phyloP scores from a whole-genome alignment of 805 yeast species.

The Metschnikowia anglica region DNA sequence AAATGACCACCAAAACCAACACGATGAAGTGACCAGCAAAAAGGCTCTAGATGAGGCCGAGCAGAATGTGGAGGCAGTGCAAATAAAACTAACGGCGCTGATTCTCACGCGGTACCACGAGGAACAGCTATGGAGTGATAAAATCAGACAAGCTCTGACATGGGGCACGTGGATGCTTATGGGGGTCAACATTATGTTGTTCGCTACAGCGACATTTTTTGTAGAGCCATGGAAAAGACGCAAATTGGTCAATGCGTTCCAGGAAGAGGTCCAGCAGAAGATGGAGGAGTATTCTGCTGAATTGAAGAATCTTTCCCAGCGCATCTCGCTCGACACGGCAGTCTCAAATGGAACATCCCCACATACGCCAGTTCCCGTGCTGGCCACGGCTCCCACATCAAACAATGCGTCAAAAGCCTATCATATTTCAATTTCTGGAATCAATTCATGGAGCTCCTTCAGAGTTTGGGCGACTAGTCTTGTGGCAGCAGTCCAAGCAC shows the following conservation, averaged over 20 bases:
- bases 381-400: background rate
- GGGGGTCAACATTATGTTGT: conserved; percentile 80
- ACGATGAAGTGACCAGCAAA: conserved; percentile 53
- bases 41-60: conserved; percentile 54
- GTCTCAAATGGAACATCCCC: too few relatives aligned
- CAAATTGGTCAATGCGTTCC: conserved; percentile 78
- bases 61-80: conserved; percentile 62
- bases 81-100: conserved; percentile 65
- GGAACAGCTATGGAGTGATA: conserved; percentile 98
- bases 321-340: background rate
- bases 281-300: conserved; percentile 16
- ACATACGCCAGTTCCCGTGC: background rate
- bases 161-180: conserved; percentile 94
- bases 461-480: conserved; percentile 1
- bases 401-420: too few relatives aligned
- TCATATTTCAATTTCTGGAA: conserved; percentile 4
- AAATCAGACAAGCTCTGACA: conserved; percentile 88
- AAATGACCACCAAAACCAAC: conserved; percentile 74
- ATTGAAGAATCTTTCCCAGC: conserved; percentile 10
- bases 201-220: conserved; percentile 77
- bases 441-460: conserved; percentile 8
- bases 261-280: conserved; percentile 60
- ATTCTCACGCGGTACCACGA: conserved; percentile 90
- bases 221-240: conserved; percentile 94
- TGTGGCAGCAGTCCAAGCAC: background rate